Base-by-base conservation (phyloP, 352 stramenopile species). In the Pseudoperonospora humuli region DNA sequence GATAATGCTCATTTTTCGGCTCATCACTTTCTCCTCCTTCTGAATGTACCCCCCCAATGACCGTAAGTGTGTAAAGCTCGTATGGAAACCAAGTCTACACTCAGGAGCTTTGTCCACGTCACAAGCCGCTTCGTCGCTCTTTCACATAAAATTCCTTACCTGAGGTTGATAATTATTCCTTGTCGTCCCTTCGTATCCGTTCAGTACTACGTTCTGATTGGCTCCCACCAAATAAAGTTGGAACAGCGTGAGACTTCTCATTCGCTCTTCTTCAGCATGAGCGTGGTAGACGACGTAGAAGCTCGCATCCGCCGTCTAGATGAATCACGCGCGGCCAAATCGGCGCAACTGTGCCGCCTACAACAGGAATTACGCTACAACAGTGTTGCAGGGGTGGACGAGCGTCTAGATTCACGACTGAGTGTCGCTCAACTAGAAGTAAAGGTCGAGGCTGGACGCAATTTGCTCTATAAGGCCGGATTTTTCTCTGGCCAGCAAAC, bases 241-340 rank as follows among this genome's bases (percentile, higher is more conserved):
- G 28, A 34, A 5, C 28, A 34, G 11, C 5, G 6, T 15, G 6
- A 32, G 2, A 20, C 31, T 33, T 17, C 8, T 17, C 24, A n/a
- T 31, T 36, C 17, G 28, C 17, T 17, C 27, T 36, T 17, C 18
- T 19, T 6, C 21, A n/a, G 3, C 3, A 17, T 85, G 73, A 85
- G 73, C 48, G 67, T 66, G 8, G 73, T 85, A 26, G 73, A 85
- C 36, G 72, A 85, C 56, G 68, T 83, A n/a, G 70, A 67, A 14
- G 64, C 49, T 32, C 73, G 68, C 17, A 71, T 85, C 25, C 63
- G 38, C 28, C 72, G 67, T 20, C 57, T 85, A 25, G 64, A 85
- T 17, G 67, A 74, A 28, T 50, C 57, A 18, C 57, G 71, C 18
- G 52, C 74, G 10, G n/a, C 54, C n/a, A 76, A 71, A 32, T 54